Evolutionary conservation across 306 rosid genomes (phyloP).

Genomic region (Quercus gilva): DNA sequence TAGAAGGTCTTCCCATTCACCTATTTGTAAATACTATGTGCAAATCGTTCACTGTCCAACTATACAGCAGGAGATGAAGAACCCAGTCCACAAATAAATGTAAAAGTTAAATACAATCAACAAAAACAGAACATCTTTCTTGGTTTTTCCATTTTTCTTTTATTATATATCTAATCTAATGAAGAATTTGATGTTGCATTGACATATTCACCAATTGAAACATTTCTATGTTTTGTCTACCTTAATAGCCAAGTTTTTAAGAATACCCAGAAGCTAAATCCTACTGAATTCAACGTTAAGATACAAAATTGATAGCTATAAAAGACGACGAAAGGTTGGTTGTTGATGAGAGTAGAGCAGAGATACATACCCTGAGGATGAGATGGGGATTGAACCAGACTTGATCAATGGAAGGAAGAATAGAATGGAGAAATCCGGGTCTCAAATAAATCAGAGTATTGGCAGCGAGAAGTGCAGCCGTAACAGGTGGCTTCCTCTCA

Average conservation of each 20-base stretch:
- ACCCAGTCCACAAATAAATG: too few relatives aligned
- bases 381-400: constrained; percentile 88
- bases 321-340: neutral
- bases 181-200: too few relatives aligned
- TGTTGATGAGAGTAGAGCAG: neutral
- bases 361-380: constrained; percentile 59
- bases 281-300: too few relatives aligned
- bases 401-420: constrained; percentile 59
- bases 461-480: constrained; percentile 78
- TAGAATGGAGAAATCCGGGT: constrained; percentile 46
- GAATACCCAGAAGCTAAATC: too few relatives aligned
- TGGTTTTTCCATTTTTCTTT: neutral
- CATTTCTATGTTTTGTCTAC: too few relatives aligned
- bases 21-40: too few relatives aligned
- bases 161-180: neutral
- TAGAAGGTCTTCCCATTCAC: too few relatives aligned
- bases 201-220: neutral
- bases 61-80: too few relatives aligned
- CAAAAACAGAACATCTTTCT: too few relatives aligned
- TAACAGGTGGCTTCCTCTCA: constrained; percentile 66
- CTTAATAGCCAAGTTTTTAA: too few relatives aligned
- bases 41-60: too few relatives aligned
- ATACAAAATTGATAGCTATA: neutral
- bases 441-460: constrained; percentile 73
- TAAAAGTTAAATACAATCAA: too few relatives aligned